A percentile compares a stretch with the other conserved stretches of the same genome.
These are phyloP conservation scores for Chernovozyma aurita DNA, from an alignment of 1,139 yeast species.

Conservation along the genomic window DNA sequence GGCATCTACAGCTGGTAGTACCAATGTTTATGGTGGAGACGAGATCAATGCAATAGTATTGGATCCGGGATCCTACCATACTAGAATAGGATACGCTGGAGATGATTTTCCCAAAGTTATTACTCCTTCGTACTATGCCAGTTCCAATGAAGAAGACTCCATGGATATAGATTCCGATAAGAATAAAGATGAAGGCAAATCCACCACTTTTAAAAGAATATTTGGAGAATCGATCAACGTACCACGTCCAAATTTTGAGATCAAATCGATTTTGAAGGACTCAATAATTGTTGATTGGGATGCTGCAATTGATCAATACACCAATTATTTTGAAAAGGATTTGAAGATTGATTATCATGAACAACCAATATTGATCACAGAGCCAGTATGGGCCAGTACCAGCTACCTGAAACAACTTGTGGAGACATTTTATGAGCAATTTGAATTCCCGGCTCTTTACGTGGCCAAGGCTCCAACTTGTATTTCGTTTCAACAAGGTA, in stretches of 20 bases:
- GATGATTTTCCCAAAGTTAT: slow-evolving; percentile 84
- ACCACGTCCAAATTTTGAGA: slow-evolving; percentile 49
- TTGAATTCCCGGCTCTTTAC: slow-evolving; percentile 82
- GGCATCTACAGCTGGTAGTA: slow-evolving; percentile 5
- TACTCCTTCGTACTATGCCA: slow-evolving; percentile 57
- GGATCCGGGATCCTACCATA: slow-evolving; percentile 83
- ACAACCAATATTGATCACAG: slow-evolving; percentile 77
- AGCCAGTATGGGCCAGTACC: slow-evolving; percentile 79
- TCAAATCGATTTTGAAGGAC: slow-evolving; percentile 57
- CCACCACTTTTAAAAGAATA: slow-evolving; percentile 12
- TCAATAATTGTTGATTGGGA: slow-evolving; percentile 71
- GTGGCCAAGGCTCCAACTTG: slow-evolving; percentile 85
- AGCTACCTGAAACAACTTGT: slow-evolving; percentile 67
- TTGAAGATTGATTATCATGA: slow-evolving; percentile 55
- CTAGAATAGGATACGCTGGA: slow-evolving; percentile 91
- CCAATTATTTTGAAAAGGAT: slow-evolving; percentile 43
- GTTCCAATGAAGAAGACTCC: slow-evolving; percentile 12
- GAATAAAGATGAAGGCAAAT: neutral
- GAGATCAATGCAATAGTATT: slow-evolving; percentile 88
- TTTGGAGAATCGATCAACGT: slow-evolving; percentile 57
- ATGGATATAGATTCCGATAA: slow-evolving; percentile 15
- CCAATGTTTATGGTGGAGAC: slow-evolving; percentile 50
- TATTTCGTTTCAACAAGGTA: slow-evolving; percentile 87
- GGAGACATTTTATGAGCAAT: slow-evolving; percentile 69
- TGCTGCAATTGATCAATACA: slow-evolving; percentile 64